Conservation (phyloP, 2,329 filamentous ascomycete genomes). For the Diplodia seriata region DNA sequence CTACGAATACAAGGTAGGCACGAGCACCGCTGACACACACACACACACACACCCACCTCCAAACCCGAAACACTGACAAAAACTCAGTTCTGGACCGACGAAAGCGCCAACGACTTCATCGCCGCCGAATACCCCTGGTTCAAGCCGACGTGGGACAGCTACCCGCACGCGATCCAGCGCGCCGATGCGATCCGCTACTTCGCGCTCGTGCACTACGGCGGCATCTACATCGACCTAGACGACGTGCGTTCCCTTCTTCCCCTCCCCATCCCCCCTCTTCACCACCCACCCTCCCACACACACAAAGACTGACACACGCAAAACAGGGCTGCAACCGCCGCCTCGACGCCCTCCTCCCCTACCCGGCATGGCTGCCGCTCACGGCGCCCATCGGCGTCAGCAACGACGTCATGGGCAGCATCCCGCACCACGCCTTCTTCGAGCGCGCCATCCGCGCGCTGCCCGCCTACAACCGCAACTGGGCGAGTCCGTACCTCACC, state of each 20-base stretch:
- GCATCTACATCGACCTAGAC: conserved; percentile 42
- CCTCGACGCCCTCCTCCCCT: conserved; percentile 37
- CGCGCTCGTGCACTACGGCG: conserved; percentile 39
- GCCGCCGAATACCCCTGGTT: conserved; percentile 38
- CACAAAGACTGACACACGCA: too few relatives aligned
- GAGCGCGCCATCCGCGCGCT: conserved; percentile 36
- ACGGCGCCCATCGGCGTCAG: conserved; percentile 38
- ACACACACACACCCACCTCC: too few relatives aligned
- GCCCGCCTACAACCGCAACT: conserved; percentile 35
- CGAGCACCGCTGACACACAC: too few relatives aligned
- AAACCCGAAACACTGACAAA: neutral
- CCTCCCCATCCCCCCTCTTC: too few relatives aligned
- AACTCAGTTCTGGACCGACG: conserved; percentile 36
- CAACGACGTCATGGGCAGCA: conserved; percentile 39
- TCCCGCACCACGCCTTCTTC: conserved; percentile 38
- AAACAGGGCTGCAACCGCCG: conserved; percentile 18
- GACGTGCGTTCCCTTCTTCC: neutral
- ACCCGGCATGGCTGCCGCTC: conserved; percentile 38
- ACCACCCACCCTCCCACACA: too few relatives aligned
- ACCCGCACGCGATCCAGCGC: conserved; percentile 40
- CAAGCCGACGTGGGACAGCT: conserved; percentile 37
- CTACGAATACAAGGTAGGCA: conserved; percentile 72
- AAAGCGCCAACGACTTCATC: conserved; percentile 35
- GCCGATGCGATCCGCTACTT: conserved; percentile 42
- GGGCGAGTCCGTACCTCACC: conserved; percentile 41